Percentiles rank a stretch among this genome's conserved stretches.
Evolutionary conservation across 1,139 yeast species (phyloP).

Genomic region (Hanseniaspora sp.): DNA sequence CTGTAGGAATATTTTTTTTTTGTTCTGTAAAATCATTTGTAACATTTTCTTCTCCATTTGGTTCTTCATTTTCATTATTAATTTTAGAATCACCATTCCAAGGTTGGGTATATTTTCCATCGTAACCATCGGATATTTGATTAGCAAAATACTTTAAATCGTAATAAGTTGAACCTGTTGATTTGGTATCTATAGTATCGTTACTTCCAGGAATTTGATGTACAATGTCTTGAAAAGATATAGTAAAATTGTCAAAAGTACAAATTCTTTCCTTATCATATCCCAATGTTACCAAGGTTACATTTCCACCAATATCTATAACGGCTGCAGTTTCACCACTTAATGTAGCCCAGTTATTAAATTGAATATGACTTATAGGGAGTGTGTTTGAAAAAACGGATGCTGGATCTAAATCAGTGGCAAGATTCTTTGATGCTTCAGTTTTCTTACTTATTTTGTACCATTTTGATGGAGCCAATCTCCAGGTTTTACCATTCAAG

Average conservation of each 20-base stretch:
- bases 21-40: constrained; percentile 17
- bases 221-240: constrained; percentile 30
- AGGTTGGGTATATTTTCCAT: neutral
- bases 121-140: constrained; percentile 10
- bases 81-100: neutral
- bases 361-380: constrained; percentile 21
- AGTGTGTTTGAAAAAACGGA: neutral
- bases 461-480: constrained; percentile 29
- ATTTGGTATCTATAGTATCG: constrained; percentile 22
- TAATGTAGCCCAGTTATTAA: constrained; percentile 30
- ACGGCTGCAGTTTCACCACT: constrained; percentile 31
- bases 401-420: neutral
- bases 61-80: neutral
- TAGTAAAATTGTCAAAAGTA: constrained; percentile 28
- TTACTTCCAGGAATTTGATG: constrained; percentile 28
- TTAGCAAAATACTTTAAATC: constrained; percentile 13
- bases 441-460: constrained; percentile 28
- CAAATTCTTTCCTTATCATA: constrained; percentile 29
- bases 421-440: neutral
- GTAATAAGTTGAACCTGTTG: constrained; percentile 13
- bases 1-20: constrained; percentile 27
- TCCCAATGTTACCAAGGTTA: constrained; percentile 30
- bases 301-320: constrained; percentile 29
- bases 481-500: constrained; percentile 31
- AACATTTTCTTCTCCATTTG: constrained; percentile 3